These are phyloP conservation scores for Jatropha multifida DNA, from an alignment of 441 rosid species.

Conservation along the genomic window DNA sequence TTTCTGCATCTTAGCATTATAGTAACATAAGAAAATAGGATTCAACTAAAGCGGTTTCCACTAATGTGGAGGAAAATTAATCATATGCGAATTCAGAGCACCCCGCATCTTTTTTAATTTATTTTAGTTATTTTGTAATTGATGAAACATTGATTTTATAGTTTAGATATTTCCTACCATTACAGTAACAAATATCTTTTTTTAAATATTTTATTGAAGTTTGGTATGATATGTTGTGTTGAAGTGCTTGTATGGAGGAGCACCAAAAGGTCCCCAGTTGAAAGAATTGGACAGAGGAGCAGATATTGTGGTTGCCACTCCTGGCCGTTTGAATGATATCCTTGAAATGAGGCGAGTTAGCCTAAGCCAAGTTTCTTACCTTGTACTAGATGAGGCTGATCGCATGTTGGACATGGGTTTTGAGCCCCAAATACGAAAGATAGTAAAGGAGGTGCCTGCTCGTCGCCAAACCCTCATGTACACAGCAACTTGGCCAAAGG, in stretches of 20 bases:
- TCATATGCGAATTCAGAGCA: background rate
- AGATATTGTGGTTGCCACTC: slow-evolving; percentile 98
- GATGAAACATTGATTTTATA: background rate
- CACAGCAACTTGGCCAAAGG: slow-evolving; percentile 99
- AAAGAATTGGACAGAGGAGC: slow-evolving; percentile 91
- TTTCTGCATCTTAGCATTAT: too few relatives aligned
- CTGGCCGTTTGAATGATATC: slow-evolving; percentile 97
- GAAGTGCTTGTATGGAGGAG: slow-evolving; percentile 98
- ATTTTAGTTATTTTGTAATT: background rate
- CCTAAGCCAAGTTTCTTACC: slow-evolving; percentile 88
- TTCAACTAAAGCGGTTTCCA: background rate
- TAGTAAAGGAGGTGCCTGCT: slow-evolving; percentile 88
- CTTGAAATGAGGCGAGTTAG: slow-evolving; percentile 94
- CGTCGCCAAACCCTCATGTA: slow-evolving; percentile 98
- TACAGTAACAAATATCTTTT: background rate
- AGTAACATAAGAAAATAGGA: background rate
- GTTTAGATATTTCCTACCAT: background rate
- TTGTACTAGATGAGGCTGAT: slow-evolving; percentile 98
- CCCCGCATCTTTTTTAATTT: background rate
- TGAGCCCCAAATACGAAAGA: slow-evolving; percentile 96
- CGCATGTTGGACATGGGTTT: slow-evolving; percentile 99
- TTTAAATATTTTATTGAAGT: slow-evolving; percentile 17
- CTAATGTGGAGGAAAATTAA: background rate
- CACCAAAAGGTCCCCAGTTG: slow-evolving; percentile 93
- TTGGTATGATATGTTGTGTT: slow-evolving; percentile 19